Conservation (phyloP, 345 rosid genomes). For the Aquilaria malaccensis region DNA sequence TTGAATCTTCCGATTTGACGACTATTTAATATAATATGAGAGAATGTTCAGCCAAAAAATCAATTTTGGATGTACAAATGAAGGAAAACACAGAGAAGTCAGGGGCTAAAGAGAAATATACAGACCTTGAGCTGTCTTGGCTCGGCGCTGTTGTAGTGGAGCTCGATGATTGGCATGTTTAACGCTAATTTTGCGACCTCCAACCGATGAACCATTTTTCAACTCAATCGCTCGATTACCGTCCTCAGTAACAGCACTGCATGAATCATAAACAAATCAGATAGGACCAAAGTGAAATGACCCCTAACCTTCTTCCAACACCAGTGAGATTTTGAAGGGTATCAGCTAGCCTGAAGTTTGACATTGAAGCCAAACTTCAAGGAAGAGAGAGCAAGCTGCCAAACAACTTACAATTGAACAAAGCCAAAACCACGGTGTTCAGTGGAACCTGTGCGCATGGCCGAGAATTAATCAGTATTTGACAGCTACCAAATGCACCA, state of each 20-base stretch:
- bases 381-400: neutral
- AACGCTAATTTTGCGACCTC: constrained; percentile 71
- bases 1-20: constrained; percentile 29
- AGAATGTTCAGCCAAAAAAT: neutral
- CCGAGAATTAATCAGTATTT: constrained; percentile 7
- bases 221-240: constrained; percentile 74
- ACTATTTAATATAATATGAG: neutral
- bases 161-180: constrained; percentile 84
- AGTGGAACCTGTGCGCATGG: constrained; percentile 45
- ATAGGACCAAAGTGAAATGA: neutral
- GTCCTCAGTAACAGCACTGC: constrained; percentile 82
- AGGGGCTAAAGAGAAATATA: constrained; percentile 9
- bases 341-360: neutral
- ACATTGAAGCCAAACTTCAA: neutral
- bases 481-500: too few species aligned
- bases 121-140: constrained; percentile 53
- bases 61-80: neutral
- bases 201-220: constrained; percentile 59
- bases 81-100: neutral
- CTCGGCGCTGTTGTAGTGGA: constrained; percentile 61
- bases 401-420: constrained; percentile 69
- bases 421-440: constrained; percentile 79
- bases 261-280: neutral
- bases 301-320: neutral
- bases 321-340: constrained; percentile 1